Evolutionary conservation across 2,329 filamentous ascomycete species (phyloP), one percentile per base, ranked within the genome.

Genomic region (Cordyceps farinosa): DNA sequence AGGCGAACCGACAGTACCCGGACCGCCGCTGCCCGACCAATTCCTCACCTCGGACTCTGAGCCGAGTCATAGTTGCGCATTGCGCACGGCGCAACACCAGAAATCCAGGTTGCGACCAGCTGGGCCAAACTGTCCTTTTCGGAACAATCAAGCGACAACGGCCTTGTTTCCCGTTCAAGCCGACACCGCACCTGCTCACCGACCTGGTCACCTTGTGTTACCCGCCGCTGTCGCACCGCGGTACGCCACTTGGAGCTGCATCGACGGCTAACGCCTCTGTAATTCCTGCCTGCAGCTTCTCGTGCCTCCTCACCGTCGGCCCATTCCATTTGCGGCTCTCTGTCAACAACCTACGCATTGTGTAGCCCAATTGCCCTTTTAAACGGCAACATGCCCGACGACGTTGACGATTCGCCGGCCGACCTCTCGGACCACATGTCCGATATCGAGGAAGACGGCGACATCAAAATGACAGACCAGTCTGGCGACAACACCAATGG

Each of bases 401-500:
- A 84, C 67, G 76, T 81, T 71, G 82, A 83, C 64, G 76, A 80
- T 70, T 80, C 79, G 73, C 79, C 79, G 71, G 77, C 78, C 73
- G 83, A 85, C 69, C 79, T 83, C 74, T 85, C 83, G 74, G 83
- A 84, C 78, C 78, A 76, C 68, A 78, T 83, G 79, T 86, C 84
- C 73, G 84, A 86, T 70, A 84, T 82, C 74, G 82, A 84, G 67
- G 80, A 84, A 77, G 83, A 85, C 68, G 80, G 80, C 73, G 78
- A 82, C 72, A 78, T 79, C 68, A 81, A 82, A 62, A 73, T 75
- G 61, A 71, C 72, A 63, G 69, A 74, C 62, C 82, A 79, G 70
- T 51, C 57, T 15, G 76, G 80, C 69, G 78, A 82, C 75, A 80
- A 82, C 67, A 85, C 78, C 68, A 78, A 76, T 66, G 78, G 77